Evolutionary conservation across 2,329 filamentous ascomycete genomes (phyloP).

Genomic region (Coniochaeta sp.): DNA sequence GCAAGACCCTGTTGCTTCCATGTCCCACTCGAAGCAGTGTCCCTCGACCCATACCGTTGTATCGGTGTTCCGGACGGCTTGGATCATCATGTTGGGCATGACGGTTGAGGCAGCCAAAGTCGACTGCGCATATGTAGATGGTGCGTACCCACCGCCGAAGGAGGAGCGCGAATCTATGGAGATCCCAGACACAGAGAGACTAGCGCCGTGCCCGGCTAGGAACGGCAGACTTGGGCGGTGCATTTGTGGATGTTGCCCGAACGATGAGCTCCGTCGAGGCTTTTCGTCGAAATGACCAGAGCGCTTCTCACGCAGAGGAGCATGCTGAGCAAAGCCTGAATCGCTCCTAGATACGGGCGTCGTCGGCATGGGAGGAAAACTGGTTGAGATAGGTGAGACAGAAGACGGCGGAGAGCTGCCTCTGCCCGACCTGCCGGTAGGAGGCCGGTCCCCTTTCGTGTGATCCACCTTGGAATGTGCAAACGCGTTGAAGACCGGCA

Average conservation of each 20-base stretch:
- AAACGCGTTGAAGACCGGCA: slow-evolving; percentile 87
- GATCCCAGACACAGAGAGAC: slow-evolving; percentile 51
- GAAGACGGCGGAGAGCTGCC: slow-evolving; percentile 55
- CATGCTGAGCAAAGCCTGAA: slow-evolving; percentile 74
- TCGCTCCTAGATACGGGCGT: slow-evolving; percentile 85
- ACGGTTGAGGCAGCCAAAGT: slow-evolving; percentile 79
- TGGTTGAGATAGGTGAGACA: slow-evolving; percentile 68
- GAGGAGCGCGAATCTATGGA: slow-evolving; percentile 63
- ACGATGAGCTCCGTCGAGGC: slow-evolving; percentile 88
- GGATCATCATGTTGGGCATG: slow-evolving; percentile 77
- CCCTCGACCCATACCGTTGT: slow-evolving; percentile 79
- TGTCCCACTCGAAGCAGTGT: slow-evolving; percentile 66
- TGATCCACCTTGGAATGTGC: slow-evolving; percentile 64
- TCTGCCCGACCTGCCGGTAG: slow-evolving; percentile 60
- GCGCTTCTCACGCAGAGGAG: slow-evolving; percentile 76
- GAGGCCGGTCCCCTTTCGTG: slow-evolving; percentile 62
- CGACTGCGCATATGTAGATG: slow-evolving; percentile 79
- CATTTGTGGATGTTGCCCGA: slow-evolving; percentile 67
- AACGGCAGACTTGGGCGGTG: slow-evolving; percentile 70
- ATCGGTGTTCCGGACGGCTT: slow-evolving; percentile 71
- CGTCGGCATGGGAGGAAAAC: slow-evolving; percentile 67
- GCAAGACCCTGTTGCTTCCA: slow-evolving; percentile 56
- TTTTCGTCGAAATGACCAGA: slow-evolving; percentile 83
- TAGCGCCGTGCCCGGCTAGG: slow-evolving; percentile 55
- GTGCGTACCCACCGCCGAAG: slow-evolving; percentile 62